Percentiles rank a stretch among this genome's conserved stretches.
Conservation (phyloP, 352 stramenopile genomes). For the Globisporangium iwayamae region DNA sequence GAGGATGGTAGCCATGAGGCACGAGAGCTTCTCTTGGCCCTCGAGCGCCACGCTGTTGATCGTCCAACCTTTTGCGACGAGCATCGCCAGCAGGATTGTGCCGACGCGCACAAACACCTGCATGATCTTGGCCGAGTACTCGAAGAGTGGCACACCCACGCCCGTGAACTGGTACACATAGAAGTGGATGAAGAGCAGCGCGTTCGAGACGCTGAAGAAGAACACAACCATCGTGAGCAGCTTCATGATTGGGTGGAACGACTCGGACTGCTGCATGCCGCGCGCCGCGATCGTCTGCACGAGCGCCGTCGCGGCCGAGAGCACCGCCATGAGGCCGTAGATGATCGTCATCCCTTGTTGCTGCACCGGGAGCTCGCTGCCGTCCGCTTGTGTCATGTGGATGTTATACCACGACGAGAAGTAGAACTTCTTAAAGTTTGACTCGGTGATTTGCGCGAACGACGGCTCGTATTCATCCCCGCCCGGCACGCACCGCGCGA, state of each 20-base stretch:
- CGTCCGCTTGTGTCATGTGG: slow-evolving; percentile 70
- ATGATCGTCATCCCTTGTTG: slow-evolving; percentile 53
- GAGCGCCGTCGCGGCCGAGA: slow-evolving; percentile 30
- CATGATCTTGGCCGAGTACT: slow-evolving; percentile 65
- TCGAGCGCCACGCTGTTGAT: slow-evolving; percentile 66
- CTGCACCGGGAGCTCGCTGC: slow-evolving; percentile 64
- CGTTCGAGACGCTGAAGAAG: slow-evolving; percentile 62
- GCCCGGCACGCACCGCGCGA: slow-evolving; percentile 65
- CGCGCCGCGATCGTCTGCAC: slow-evolving; percentile 46
- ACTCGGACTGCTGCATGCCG: slow-evolving; percentile 49
- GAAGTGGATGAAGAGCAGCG: slow-evolving; percentile 59
- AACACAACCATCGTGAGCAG: slow-evolving; percentile 62
- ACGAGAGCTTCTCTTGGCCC: slow-evolving; percentile 65
- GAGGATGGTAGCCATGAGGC: slow-evolving; percentile 55
- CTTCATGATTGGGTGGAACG: slow-evolving; percentile 77
- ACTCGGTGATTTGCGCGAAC: slow-evolving; percentile 64
- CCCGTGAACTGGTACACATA: slow-evolving; percentile 57
- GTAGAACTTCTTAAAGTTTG: slow-evolving; percentile 72
- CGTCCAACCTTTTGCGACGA: slow-evolving; percentile 78
- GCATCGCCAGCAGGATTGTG: slow-evolving; percentile 67
- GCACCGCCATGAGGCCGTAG: slow-evolving; percentile 44
- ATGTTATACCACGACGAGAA: slow-evolving; percentile 77
- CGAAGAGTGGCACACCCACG: slow-evolving; percentile 62
- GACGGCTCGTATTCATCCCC: slow-evolving; percentile 57
- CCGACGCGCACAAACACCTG: slow-evolving; percentile 70